Base-by-base conservation (phyloP, 208 protist genomes). In the Naegleria gruberi region DNA sequence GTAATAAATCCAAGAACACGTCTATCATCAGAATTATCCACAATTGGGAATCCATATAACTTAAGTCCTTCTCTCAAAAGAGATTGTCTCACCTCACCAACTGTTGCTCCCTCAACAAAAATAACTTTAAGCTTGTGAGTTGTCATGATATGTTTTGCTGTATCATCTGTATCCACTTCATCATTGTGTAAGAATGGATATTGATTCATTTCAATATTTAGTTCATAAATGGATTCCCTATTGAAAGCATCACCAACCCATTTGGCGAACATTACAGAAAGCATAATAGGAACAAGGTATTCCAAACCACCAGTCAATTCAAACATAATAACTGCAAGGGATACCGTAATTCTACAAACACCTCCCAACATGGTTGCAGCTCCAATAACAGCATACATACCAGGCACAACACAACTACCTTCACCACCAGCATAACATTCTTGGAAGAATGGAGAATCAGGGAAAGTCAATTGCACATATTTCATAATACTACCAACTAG, bases 311-410 rank as follows among this genome's bases (percentile, higher is more conserved):
- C 96, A 34, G 97, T 97, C 0, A 97, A 93, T 93, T 98, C 96
- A 43, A 98, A 94, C 95, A 98, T 96, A 90, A 98, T 98, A 77
- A 98, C 96, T 77, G 95, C 96, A 83, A 98, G 95, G n/a, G 95
- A 96, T 91, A 98, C 96, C 15, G 96, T 96, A 92, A 98, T 95
- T 82, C 97, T 95, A 47, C 95, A 96, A 10, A 96, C 97, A 26
- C 97, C 97, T 37, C 94, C 95, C 77, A 98, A 94, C 90, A 98
- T 97, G 41, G 95, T 94, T 12, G 95, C 96, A 42, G 96, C 96
- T 73, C 97, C 97, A 84, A 98, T 97, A 17, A 98, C 92, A 8
- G 97, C 97, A 90, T 97, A 98, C 7, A 97, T 91, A 42, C 96
- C 96, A 0, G 96, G 96, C 91, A 97, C 96, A 94, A 97, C 95